phyloP scores from a whole-genome alignment of 2,329 filamentous ascomycete species.

The Stagonosporopsis vannaccii region DNA sequence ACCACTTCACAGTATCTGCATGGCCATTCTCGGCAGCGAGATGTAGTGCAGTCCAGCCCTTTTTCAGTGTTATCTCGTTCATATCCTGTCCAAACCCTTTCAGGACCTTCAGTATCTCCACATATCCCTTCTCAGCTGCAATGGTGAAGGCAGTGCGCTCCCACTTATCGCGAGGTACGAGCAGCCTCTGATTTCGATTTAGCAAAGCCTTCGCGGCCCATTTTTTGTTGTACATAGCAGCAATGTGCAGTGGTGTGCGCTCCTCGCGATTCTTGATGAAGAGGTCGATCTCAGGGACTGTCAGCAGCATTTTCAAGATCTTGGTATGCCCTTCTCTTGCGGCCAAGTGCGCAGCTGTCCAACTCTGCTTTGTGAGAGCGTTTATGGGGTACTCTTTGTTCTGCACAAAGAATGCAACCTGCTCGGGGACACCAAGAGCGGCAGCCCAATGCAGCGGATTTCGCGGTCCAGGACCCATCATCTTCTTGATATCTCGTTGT shows the following conservation, averaged over 20 bases:
- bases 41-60: constrained; percentile 28
- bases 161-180: constrained; percentile 14
- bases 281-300: constrained; percentile 20
- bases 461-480: constrained; percentile 23
- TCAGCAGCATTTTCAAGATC: constrained; percentile 24
- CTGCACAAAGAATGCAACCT: constrained; percentile 21
- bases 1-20: constrained; percentile 18
- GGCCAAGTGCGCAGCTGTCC: constrained; percentile 29
- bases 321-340: constrained; percentile 22
- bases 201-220: constrained; percentile 21
- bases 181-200: constrained; percentile 11
- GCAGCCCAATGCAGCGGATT: constrained; percentile 31
- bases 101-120: constrained; percentile 21
- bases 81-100: constrained; percentile 22
- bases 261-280: constrained; percentile 25
- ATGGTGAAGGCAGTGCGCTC: constrained; percentile 22
- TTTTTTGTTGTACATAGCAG: constrained; percentile 17
- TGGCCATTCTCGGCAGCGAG: constrained; percentile 23
- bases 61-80: constrained; percentile 19
- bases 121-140: constrained; percentile 22
- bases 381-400: constrained; percentile 30
- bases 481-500: background rate
- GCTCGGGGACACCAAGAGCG: constrained; percentile 18
- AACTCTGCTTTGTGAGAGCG: constrained; percentile 24
- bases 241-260: constrained; percentile 26